Base-by-base conservation (phyloP, 2,329 filamentous ascomycete genomes). In the Aspergillus sp. region DNA sequence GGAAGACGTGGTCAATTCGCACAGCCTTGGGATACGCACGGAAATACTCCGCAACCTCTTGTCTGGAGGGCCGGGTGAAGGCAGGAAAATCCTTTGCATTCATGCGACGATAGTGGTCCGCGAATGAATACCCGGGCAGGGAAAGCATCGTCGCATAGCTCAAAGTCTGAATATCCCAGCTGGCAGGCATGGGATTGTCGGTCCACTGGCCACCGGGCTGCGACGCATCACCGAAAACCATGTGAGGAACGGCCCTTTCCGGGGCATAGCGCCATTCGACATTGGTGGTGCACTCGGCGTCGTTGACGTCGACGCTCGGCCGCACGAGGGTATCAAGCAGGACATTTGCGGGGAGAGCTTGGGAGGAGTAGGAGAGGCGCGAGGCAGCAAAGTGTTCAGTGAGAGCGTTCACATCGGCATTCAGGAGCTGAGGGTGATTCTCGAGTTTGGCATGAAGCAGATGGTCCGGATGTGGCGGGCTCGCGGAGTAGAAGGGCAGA, bases 131-230 rank as follows among this genome's bases (percentile, higher is more conserved):
- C 0, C 70, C 74, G 0, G 74, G 74, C 15, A 78, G 57, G 10
- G 71, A 75, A 5, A 78, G 60, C 66, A 75, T 72, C 36, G 74
- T 72, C 2, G 73, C 72, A 57, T 78, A 78, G 50, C 73, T 77
- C 51, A 78, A 48, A 0, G 74, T 71, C 26, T 70, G 71, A 40
- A 77, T 75, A 35, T 75, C 65, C 52, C 66, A 68, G 47, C 67
- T 73, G 3, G 68, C 65, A 15, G 61, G 60, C 10, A 66, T 60
- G 0, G 68, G 64, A 35, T 72, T 67, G 30, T 73, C 69, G 1
- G 67, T 68, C 74, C 74, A 78, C 48, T 78, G 74, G 5, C 74
- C 74, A 11, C 74, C 74, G 2, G 72, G 60, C 25, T 62, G 52
- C 6, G 54, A 35, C 0, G 71, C 60, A 35, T 71, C 60, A 11